phyloP scores from a whole-genome alignment of 2,329 filamentous ascomycete species.

The Gnomoniopsis smithogilvyi region DNA sequence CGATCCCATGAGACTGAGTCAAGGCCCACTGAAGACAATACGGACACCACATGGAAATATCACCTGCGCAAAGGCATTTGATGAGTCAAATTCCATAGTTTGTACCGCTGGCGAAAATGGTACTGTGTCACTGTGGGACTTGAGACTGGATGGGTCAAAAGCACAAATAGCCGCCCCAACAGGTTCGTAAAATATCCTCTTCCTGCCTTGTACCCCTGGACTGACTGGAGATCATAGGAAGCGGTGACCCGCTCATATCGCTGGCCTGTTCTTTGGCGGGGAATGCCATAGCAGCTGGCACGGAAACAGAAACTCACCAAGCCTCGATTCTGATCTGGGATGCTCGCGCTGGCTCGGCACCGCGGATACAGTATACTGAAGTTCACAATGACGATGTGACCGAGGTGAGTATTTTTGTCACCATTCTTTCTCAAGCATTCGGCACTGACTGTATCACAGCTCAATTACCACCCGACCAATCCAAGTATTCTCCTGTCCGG shows the following conservation, averaged over 20 bases:
- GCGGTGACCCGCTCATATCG: slow-evolving; percentile 55
- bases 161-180: slow-evolving; percentile 42
- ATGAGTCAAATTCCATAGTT: slow-evolving; percentile 49
- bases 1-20: slow-evolving; percentile 53
- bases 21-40: slow-evolving; percentile 45
- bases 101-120: slow-evolving; percentile 73
- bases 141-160: slow-evolving; percentile 42
- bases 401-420: slow-evolving; percentile 41
- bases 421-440: background rate
- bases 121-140: slow-evolving; percentile 63
- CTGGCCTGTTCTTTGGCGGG: slow-evolving; percentile 57
- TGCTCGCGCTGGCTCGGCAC: slow-evolving; percentile 44
- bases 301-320: slow-evolving; percentile 64
- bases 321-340: slow-evolving; percentile 64
- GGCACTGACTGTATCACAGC: slow-evolving; percentile 31
- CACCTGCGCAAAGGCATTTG: slow-evolving; percentile 58
- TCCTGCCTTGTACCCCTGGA: too few relatives aligned
- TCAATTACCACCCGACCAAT: slow-evolving; percentile 59
- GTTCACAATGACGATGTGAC: slow-evolving; percentile 68
- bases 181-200: slow-evolving; percentile 28
- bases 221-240: slow-evolving; percentile 37
- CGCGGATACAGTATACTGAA: slow-evolving; percentile 56
- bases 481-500: slow-evolving; percentile 67
- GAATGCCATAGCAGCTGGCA: slow-evolving; percentile 67
- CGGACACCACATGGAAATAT: slow-evolving; percentile 58